phyloP scores from a whole-genome alignment of 1,284 basidiomycete species.

The Pseudozyma tsukubaensis region DNA sequence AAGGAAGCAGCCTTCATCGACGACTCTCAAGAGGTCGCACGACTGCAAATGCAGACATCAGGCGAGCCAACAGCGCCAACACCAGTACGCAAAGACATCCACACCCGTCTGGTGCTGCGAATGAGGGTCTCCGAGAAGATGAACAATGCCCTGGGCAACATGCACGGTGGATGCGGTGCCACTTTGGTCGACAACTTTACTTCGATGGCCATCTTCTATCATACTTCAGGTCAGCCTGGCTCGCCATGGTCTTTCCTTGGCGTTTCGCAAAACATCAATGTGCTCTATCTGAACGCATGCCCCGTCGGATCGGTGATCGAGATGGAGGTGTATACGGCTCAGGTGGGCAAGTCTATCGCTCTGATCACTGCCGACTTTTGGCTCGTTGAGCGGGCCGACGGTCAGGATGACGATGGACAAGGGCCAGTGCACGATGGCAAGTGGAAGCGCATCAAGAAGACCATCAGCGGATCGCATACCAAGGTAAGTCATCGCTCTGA shows the following conservation, averaged over 20 bases:
- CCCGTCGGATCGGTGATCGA: slow-evolving; percentile 60
- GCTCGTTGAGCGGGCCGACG: slow-evolving; percentile 43
- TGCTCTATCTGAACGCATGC: slow-evolving; percentile 59
- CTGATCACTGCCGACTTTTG: slow-evolving; percentile 57
- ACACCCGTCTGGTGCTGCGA: slow-evolving; percentile 40
- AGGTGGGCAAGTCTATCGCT: slow-evolving; percentile 53
- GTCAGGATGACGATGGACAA: slow-evolving; percentile 27
- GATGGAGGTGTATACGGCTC: slow-evolving; percentile 50
- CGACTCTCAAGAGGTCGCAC: slow-evolving; percentile 22
- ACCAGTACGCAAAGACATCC: slow-evolving; percentile 38
- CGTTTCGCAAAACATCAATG: slow-evolving; percentile 61
- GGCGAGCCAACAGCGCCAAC: slow-evolving; percentile 19
- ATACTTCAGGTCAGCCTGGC: slow-evolving; percentile 46
- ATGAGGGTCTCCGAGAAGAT: slow-evolving; percentile 56
- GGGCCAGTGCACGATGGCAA: slow-evolving; percentile 32
- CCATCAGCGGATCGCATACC: slow-evolving; percentile 53
- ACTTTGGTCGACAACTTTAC: slow-evolving; percentile 59
- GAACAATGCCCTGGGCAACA: slow-evolving; percentile 57
- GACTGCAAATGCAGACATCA: slow-evolving; percentile 28
- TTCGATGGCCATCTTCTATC: slow-evolving; percentile 46
- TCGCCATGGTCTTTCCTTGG: slow-evolving; percentile 63
- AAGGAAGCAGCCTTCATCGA: slow-evolving; percentile 38
- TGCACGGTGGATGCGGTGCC: slow-evolving; percentile 59
- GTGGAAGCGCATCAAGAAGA: slow-evolving; percentile 46
- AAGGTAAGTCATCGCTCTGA: slow-evolving; percentile 30